These are phyloP conservation scores for Umbelopsis sp. DNA, from an alignment of 192 early-diverging fungal species.

Conservation along the genomic window DNA sequence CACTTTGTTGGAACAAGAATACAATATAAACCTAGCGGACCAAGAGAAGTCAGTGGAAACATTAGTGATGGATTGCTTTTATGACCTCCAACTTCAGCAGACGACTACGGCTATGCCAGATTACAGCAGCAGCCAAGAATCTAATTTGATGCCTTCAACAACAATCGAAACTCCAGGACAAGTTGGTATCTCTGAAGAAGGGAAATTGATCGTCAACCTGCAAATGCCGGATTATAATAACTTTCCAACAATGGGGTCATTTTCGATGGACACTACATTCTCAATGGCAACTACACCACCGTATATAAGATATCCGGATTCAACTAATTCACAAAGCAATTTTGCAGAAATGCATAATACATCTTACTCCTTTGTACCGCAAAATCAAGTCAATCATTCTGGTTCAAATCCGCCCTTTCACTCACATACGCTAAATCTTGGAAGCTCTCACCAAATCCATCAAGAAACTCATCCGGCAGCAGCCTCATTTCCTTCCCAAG, in stretches of 20 bases:
- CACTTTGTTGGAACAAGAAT: conserved; percentile 36
- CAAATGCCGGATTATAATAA: conserved; percentile 29
- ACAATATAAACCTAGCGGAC: conserved; percentile 25
- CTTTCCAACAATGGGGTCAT: conserved; percentile 28
- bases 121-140: conserved; percentile 11
- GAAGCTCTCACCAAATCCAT: no score
- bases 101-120: conserved; percentile 16
- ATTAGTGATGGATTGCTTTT: conserved; percentile 43
- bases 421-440: background rate
- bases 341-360: background rate
- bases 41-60: conserved; percentile 41
- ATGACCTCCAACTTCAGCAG: conserved; percentile 32
- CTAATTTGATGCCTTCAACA: background rate
- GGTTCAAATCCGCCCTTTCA: background rate
- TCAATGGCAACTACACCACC: background rate
- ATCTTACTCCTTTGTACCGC: background rate
- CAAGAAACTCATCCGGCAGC: background rate
- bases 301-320: background rate
- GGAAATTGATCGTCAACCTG: conserved; percentile 6
- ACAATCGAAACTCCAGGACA: background rate
- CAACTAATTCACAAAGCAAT: background rate
- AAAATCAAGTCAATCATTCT: background rate
- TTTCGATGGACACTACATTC: background rate
- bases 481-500: background rate
- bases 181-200: background rate